Percentiles rank a stretch among this genome's conserved stretches.
Evolutionary conservation across 345 rosid genomes (phyloP).

Genomic region (Salix udensis): DNA sequence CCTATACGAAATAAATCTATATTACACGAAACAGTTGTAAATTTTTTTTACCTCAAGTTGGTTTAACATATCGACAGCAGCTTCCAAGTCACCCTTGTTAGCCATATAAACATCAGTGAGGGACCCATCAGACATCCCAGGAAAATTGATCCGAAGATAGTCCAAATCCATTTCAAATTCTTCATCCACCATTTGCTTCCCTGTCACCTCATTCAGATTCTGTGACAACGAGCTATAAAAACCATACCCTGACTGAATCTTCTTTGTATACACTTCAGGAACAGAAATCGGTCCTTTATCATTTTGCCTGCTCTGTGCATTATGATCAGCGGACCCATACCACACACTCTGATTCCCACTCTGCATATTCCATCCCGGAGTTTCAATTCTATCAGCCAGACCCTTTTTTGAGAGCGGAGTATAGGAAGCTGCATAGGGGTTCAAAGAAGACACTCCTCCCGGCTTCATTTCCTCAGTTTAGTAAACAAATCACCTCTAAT

Average conservation of each 20-base stretch:
- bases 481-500: conserved; percentile 11
- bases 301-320: conserved; percentile 27
- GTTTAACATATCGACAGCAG: conserved; percentile 72
- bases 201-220: conserved; percentile 21
- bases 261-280: conserved; percentile 24
- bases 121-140: conserved; percentile 68
- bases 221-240: conserved; percentile 33
- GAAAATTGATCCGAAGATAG: conserved; percentile 58
- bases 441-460: conserved; percentile 56
- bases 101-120: conserved; percentile 68
- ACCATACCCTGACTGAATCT: conserved; percentile 31
- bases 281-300: conserved; percentile 22
- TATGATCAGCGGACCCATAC: conserved; percentile 27
- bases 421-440: conserved; percentile 73
- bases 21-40: neutral
- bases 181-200: conserved; percentile 51
- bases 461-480: conserved; percentile 48
- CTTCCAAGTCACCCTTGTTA: conserved; percentile 67
- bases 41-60: conserved; percentile 71
- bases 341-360: conserved; percentile 26
- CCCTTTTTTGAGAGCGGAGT: conserved; percentile 67
- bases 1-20: neutral
- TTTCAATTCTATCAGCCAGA: conserved; percentile 18
- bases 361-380: conserved; percentile 10
- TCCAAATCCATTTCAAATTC: conserved; percentile 69